phyloP scores from a whole-genome alignment of 768 basidiomycete species.

The Tremella mesenterica region DNA sequence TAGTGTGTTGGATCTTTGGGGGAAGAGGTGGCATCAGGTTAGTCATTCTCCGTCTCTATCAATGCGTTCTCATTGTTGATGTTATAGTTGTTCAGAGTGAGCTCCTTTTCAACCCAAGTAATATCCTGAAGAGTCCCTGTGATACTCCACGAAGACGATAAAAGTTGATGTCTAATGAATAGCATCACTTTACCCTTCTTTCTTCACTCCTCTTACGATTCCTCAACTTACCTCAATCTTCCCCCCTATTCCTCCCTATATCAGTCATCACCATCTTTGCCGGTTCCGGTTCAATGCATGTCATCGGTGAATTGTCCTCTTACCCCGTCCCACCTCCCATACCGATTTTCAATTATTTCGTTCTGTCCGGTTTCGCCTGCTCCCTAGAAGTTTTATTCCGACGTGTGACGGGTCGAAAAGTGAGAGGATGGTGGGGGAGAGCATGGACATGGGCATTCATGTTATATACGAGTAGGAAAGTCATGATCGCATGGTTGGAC shows the following conservation, averaged over 20 bases:
- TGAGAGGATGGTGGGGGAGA: constrained; percentile 29
- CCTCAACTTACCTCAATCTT: constrained; percentile 7
- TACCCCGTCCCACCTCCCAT: constrained; percentile 25
- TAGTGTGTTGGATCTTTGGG: constrained; percentile 42
- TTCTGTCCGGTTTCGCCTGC: constrained; percentile 29
- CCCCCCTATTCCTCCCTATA: constrained; percentile 16
- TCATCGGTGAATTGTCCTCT: constrained; percentile 33
- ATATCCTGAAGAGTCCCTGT: too few relatives aligned
- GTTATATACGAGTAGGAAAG: constrained; percentile 10
- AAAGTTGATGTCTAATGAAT: constrained; percentile 2
- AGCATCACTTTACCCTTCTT: constrained; percentile 35
- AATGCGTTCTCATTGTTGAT: not conserved
- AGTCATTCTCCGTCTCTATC: constrained; percentile 15
- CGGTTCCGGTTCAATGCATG: constrained; percentile 32
- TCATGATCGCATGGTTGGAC: constrained; percentile 26
- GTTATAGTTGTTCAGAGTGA: too few relatives aligned
- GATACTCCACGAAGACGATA: too few relatives aligned
- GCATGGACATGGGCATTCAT: constrained; percentile 34
- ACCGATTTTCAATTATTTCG: constrained; percentile 29
- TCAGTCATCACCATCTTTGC: constrained; percentile 24
- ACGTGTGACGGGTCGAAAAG: constrained; percentile 29
- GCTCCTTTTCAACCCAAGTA: too few relatives aligned
- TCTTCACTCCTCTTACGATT: constrained; percentile 22
- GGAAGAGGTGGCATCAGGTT: constrained; percentile 42
- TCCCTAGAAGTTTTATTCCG: constrained; percentile 30